phyloP scores from a whole-genome alignment of 352 stramenopile species.

The Phytophthora sansomeana region DNA sequence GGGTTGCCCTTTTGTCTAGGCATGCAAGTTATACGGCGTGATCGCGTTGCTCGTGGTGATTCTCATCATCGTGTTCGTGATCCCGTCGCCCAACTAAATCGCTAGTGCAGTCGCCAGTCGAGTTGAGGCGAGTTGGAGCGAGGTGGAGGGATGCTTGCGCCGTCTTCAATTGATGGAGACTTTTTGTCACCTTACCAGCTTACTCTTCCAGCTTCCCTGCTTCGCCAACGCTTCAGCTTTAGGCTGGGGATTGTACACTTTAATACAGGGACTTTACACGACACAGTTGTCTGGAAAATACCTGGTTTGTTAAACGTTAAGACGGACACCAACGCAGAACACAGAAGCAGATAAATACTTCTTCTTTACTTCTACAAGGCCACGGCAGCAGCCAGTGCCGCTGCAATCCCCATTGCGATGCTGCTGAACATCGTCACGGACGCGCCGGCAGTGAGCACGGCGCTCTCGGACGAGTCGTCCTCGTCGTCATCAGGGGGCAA shows the following conservation, averaged over 20 bases:
- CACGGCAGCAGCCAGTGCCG: conserved; percentile 18
- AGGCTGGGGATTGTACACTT: conserved; percentile 30
- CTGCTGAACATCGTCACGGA: conserved; percentile 5
- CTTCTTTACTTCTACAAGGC: conserved; percentile 28
- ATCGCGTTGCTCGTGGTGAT: conserved; percentile 75
- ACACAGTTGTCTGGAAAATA: conserved; percentile 18
- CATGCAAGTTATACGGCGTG: conserved; percentile 77
- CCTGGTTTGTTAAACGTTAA: conserved; percentile 32
- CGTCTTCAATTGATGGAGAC: conserved; percentile 7
- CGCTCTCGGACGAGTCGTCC: conserved; percentile 63
- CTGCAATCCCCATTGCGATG: conserved; percentile 16
- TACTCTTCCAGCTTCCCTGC: conserved; percentile 10
- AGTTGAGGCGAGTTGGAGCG: conserved; percentile 1
- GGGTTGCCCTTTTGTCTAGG: conserved; percentile 32
- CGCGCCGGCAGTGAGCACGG: conserved; percentile 38
- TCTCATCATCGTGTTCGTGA: conserved; percentile 66
- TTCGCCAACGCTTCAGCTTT: not conserved
- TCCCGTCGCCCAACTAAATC: conserved; percentile 43
- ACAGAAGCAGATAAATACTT: too few species aligned
- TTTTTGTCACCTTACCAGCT: conserved; percentile 28
- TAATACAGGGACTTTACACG: too few species aligned
- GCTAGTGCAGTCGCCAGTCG: conserved; percentile 4
- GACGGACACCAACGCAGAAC: conserved; percentile 13
- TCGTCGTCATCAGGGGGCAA: conserved; percentile 64
- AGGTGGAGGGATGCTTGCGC: conserved; percentile 1